Evolutionary conservation across 1,284 basidiomycete genomes (phyloP).

Genomic region (Dichomitus squalens): DNA sequence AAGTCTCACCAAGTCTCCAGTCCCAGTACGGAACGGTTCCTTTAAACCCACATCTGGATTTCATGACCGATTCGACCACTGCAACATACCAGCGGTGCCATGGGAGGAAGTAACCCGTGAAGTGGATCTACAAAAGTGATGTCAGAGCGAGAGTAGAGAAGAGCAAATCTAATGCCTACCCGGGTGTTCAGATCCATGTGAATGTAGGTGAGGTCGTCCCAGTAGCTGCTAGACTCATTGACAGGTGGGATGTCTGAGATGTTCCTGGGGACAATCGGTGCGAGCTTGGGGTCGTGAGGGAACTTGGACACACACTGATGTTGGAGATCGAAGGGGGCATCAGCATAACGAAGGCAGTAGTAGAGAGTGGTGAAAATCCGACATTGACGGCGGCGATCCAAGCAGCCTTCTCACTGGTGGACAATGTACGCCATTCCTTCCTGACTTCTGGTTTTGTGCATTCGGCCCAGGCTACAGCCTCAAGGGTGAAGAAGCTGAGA

Average conservation of each 20-base stretch:
- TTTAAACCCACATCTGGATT: constrained; percentile 36
- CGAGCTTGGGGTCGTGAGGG: constrained; percentile 32
- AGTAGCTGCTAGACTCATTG: constrained; percentile 37
- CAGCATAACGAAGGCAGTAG: too few relatives aligned
- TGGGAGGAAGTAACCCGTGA: constrained; percentile 40
- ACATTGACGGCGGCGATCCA: constrained; percentile 35
- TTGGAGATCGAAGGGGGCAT: not conserved
- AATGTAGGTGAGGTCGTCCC: constrained; percentile 41
- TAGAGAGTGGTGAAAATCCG: constrained; percentile 5
- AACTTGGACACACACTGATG: constrained; percentile 36
- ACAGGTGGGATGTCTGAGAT: constrained; percentile 32
- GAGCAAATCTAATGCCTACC: constrained; percentile 13
- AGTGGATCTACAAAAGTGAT: constrained; percentile 34
- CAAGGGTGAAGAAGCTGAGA: constrained; percentile 4
- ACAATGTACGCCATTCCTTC: constrained; percentile 31
- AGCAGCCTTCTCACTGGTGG: constrained; percentile 18
- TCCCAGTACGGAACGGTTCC: constrained; percentile 43
- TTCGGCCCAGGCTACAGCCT: constrained; percentile 19
- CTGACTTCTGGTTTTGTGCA: constrained; percentile 28
- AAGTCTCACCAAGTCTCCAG: constrained; percentile 38
- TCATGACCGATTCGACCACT: constrained; percentile 35
- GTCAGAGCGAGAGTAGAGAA: not conserved
- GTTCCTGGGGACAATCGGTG: constrained; percentile 30
- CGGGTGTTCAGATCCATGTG: constrained; percentile 39
- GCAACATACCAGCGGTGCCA: constrained; percentile 42